These are phyloP conservation scores for Fusarium metavorans DNA, from an alignment of 2,329 filamentous ascomycete genomes.

Conservation along the genomic window DNA sequence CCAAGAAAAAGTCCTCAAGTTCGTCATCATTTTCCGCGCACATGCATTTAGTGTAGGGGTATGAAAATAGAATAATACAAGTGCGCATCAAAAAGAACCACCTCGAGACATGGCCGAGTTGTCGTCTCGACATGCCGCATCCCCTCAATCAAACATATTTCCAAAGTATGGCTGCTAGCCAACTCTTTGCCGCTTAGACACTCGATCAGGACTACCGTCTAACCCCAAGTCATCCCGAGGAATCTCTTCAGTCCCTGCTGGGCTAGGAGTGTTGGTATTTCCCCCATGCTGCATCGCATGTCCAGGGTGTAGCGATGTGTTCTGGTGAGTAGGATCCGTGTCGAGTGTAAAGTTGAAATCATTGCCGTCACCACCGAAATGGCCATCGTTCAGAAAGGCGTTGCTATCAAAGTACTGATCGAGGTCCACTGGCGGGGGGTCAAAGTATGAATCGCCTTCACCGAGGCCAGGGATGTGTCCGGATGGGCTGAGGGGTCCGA, in stretches of 20 bases:
- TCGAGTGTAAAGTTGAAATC: slow-evolving; percentile 67
- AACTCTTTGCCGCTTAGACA: slow-evolving; percentile 55
- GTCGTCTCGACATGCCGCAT: neutral
- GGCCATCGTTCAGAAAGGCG: slow-evolving; percentile 52
- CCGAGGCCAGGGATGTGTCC: slow-evolving; percentile 80
- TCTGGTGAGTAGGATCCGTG: slow-evolving; percentile 43
- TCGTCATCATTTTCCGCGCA: neutral
- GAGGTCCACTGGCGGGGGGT: slow-evolving; percentile 57
- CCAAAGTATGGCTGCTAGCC: slow-evolving; percentile 36
- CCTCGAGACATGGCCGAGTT: neutral
- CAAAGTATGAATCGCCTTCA: slow-evolving; percentile 54
- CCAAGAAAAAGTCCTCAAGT: neutral
- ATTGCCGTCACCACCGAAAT: slow-evolving; percentile 57
- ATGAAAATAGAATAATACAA: slow-evolving; percentile 10
- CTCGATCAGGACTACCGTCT: slow-evolving; percentile 42
- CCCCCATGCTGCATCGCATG: slow-evolving; percentile 16
- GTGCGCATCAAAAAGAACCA: slow-evolving; percentile 7
- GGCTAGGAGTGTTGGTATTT: slow-evolving; percentile 56
- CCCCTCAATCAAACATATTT: neutral
- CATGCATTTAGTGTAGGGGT: neutral
- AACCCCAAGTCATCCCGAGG: slow-evolving; percentile 55
- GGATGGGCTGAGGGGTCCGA: slow-evolving; percentile 84
- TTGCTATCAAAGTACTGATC: slow-evolving; percentile 65
- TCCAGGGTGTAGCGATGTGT: slow-evolving; percentile 49
- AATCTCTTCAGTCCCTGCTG: slow-evolving; percentile 65